phyloP scores from a whole-genome alignment of 257 asterid genomes.

The Primulina eburnea region DNA sequence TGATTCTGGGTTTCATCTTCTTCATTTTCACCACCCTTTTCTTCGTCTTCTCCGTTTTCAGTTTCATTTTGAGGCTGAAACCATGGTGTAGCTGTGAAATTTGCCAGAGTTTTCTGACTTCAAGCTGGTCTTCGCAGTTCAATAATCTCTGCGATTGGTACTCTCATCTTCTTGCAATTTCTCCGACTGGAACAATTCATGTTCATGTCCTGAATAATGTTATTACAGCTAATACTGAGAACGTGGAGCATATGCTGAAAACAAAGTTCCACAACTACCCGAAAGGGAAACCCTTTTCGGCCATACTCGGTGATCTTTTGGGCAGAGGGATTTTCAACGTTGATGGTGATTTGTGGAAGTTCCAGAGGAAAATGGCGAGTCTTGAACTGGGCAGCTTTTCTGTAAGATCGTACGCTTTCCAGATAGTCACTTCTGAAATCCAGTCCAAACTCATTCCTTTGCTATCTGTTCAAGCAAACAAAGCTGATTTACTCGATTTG shows the following conservation, averaged over 20 bases:
- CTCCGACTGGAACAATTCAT: conserved; percentile 64
- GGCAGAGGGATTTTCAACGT: conserved; percentile 85
- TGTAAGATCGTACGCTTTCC: conserved; percentile 52
- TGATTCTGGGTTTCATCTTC: conserved; percentile 26
- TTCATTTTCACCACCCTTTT: conserved; percentile 25
- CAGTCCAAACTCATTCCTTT: conserved; percentile 54
- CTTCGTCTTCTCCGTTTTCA: conserved; percentile 19
- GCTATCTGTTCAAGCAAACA: conserved; percentile 8
- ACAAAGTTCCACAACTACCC: conserved; percentile 65
- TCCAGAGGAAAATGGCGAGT: conserved; percentile 73
- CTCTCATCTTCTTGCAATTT: conserved; percentile 52
- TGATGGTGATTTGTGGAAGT: conserved; percentile 77
- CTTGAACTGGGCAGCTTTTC: conserved; percentile 63
- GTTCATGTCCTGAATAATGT: conserved; percentile 65
- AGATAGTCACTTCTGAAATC: conserved; percentile 46
- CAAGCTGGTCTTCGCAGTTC: conserved; percentile 51
- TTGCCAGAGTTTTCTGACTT: conserved; percentile 47
- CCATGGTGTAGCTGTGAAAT: conserved; percentile 63
- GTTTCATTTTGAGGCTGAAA: conserved; percentile 30
- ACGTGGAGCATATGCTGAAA: conserved; percentile 71
- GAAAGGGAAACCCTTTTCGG: conserved; percentile 62
- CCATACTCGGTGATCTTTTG: conserved; percentile 60
- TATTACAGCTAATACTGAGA: conserved; percentile 54
- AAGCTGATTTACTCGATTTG: conserved; percentile 37
- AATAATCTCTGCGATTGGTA: conserved; percentile 82